These are phyloP conservation scores for Talaromyces sp. DNA, from an alignment of 2,329 filamentous ascomycete species.

Conservation along the genomic window DNA sequence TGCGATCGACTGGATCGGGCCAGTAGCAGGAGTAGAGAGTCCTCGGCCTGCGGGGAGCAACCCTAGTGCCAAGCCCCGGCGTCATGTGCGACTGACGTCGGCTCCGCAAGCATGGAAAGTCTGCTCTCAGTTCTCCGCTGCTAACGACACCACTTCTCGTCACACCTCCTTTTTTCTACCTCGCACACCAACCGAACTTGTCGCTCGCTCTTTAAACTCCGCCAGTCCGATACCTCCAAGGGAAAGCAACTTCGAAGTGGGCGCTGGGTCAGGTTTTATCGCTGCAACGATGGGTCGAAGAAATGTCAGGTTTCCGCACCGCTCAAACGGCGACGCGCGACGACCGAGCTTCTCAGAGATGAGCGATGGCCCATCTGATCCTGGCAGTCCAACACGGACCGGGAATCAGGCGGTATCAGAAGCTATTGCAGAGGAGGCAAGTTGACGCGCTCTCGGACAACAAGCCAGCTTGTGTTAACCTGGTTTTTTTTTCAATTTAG, in stretches of 20 bases:
- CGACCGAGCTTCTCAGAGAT: constrained; percentile 12
- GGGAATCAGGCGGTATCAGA: constrained; percentile 19
- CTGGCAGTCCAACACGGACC: not conserved
- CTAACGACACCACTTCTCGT: not conserved
- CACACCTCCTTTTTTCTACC: not conserved
- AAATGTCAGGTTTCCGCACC: constrained; percentile 12
- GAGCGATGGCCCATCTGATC: constrained; percentile 7
- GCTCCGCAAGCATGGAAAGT: not conserved
- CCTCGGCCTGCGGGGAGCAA: not conserved
- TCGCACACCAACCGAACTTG: not conserved
- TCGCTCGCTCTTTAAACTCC: not conserved
- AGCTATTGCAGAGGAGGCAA: constrained; percentile 32
- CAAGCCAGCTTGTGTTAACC: not conserved
- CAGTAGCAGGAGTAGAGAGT: no score
- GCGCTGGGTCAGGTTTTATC: not conserved
- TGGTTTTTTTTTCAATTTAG: constrained; percentile 13
- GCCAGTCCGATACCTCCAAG: not conserved
- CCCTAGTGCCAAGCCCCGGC: constrained; percentile 1
- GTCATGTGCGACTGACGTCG: not conserved
- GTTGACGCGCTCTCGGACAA: not conserved
- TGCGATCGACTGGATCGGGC: not conserved
- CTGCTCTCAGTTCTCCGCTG: not conserved
- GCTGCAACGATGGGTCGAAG: constrained; percentile 12
- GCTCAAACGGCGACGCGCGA: constrained; percentile 12
- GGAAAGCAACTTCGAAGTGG: not conserved